phyloP scores from a whole-genome alignment of 2,329 filamentous ascomycete species.

The Chaetoscypha palmicola region DNA sequence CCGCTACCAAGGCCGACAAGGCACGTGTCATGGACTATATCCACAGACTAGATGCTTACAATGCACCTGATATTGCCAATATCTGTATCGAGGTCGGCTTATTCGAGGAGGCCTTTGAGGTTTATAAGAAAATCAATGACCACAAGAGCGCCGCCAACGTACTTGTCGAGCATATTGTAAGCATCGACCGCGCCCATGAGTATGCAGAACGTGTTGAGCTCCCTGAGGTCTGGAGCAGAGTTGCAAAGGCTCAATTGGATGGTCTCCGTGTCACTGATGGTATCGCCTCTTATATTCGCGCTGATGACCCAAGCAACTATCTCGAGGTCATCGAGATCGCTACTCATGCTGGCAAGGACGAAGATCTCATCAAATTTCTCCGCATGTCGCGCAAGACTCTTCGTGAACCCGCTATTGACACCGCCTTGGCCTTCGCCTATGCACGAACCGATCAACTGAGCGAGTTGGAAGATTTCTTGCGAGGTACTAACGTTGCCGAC shows the following conservation, averaged over 20 bases:
- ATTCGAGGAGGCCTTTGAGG: conserved; percentile 94
- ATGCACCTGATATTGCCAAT: conserved; percentile 83
- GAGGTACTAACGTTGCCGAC: conserved; percentile 88
- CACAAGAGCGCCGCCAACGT: conserved; percentile 83
- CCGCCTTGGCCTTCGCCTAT: conserved; percentile 86
- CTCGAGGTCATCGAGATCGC: conserved; percentile 93
- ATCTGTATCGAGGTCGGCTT: conserved; percentile 93
- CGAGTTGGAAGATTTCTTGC: conserved; percentile 94
- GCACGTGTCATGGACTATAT: conserved; percentile 94
- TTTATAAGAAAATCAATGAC: conserved; percentile 96
- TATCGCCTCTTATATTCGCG: conserved; percentile 96
- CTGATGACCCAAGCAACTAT: conserved; percentile 87
- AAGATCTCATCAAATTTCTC: conserved; percentile 92
- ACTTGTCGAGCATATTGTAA: conserved; percentile 91
- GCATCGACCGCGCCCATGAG: conserved; percentile 92
- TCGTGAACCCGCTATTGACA: conserved; percentile 89
- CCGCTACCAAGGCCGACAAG: conserved; percentile 94
- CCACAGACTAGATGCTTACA: conserved; percentile 81
- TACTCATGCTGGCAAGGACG: conserved; percentile 92
- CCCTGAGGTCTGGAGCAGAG: conserved; percentile 95
- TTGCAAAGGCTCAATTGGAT: conserved; percentile 95
- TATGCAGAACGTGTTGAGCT: conserved; percentile 93
- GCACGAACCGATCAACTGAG: conserved; percentile 85
- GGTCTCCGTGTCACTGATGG: conserved; percentile 86
- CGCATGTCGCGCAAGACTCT: conserved; percentile 97